These are phyloP conservation scores for Trypanosoma conorhini DNA, from an alignment of 208 protist genomes.

Conservation along the genomic window DNA sequence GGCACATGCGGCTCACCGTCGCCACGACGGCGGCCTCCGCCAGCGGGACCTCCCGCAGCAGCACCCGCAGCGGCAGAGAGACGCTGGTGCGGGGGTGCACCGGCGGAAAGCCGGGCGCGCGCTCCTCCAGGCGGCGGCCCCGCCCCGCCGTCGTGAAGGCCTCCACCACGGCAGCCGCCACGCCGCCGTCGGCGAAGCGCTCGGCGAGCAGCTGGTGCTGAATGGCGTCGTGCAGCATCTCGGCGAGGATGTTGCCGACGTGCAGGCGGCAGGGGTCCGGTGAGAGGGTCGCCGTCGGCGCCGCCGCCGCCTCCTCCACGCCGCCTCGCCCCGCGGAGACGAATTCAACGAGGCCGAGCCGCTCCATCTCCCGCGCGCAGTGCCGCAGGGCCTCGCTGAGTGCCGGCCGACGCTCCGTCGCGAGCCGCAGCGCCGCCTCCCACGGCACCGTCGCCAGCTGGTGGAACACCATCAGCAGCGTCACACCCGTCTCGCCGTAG, in stretches of 20 bases:
- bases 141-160: conserved; percentile 27
- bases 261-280: conserved; percentile 41
- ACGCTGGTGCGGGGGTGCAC: conserved; percentile 17
- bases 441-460: conserved; percentile 58
- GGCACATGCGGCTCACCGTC: conserved; percentile 24
- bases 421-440: conserved; percentile 41
- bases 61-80: conserved; percentile 14
- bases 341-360: conserved; percentile 52
- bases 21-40: conserved; percentile 12
- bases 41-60: conserved; percentile 15
- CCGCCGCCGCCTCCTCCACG: neutral
- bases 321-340: conserved; percentile 12
- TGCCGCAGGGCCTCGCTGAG: conserved; percentile 36
- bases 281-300: conserved; percentile 5
- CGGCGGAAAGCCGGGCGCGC: conserved; percentile 23
- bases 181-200: conserved; percentile 30
- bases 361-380: conserved; percentile 45
- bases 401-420: conserved; percentile 40
- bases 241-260: conserved; percentile 30
- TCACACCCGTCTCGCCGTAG: conserved; percentile 62
- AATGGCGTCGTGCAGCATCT: conserved; percentile 35
- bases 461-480: conserved; percentile 49
- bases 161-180: conserved; percentile 38
- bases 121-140: conserved; percentile 7
- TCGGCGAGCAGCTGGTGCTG: conserved; percentile 26